Evolutionary conservation across 202 grass and related monocot genomes (phyloP), one percentile per base, ranked within the genome.

Genomic region (Bolboschoenoplectus hybrid): DNA sequence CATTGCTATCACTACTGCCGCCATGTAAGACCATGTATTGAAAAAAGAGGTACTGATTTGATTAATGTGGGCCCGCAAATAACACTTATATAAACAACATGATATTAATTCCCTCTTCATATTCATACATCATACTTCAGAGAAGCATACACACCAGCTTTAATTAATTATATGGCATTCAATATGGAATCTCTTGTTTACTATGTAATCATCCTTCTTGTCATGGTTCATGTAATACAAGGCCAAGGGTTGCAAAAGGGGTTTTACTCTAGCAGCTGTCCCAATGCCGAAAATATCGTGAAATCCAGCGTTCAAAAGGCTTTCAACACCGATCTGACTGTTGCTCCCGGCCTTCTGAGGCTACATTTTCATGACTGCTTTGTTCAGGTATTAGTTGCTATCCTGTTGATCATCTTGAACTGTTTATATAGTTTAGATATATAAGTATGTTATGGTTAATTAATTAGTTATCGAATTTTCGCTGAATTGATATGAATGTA

Each of bases 341-440:
- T 91, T 32, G 92, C 92, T 47, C 92, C 94, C 0, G 89, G 82
- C 74, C 68, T 97, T 87, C 88, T 97, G 58, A 89, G 92, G 80
- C 88, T 97, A 11, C 94, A 97, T 81, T 97, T 97, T 72, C 95
- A 97, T 13, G 92, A 97, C 76, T 97, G 95, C 39, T 97, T 97
- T 53, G 89, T 97, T 82, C 95, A 93, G 75, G 94, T 94, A 63
- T 62, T 60, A 47, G 7, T 47, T 75, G 52, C 47, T 50, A 5
- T 16, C 20, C 8, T 12, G 7, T 3, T 19, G 10, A 75, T 75
- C 9, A 26, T 26, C 26, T 40, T 34, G 46, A 55, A 55, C 2
- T 11, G 38, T 55, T 16, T 74, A 11, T 26, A 26, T 26, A 0
- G 3, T 20, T 3, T 17, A 45, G 7, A 39, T 0, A 34, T 75